Base-by-base conservation (phyloP, 306 rosid species). In the Ammopiptanthus mongolicus region DNA sequence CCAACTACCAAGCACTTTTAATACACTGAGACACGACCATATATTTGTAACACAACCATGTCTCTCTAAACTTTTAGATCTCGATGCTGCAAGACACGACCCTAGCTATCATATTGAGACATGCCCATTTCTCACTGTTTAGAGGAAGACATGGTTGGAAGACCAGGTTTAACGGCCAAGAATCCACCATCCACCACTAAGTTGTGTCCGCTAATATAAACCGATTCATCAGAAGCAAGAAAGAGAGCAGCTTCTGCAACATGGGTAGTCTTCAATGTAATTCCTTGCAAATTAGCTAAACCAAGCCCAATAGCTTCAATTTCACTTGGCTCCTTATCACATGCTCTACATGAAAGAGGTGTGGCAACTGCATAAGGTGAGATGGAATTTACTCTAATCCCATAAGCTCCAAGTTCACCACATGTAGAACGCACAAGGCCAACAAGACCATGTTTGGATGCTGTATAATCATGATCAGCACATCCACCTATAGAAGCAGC, bases 211-310 rank as follows among this genome's bases (percentile, higher is more conserved):
- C 93, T 88, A 0, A 92, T 64, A 57, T 86, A 92, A 31, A 48
- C 82, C 0, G 97, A 85, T 41, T 90, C 93, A 22, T 92, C 97
- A 0, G 91, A 65, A 2, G 96, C 96, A 78, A 92, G 90, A 84
- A 90, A 92, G 39, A 90, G 25, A 36, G 88, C 97, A n/a, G 86
- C 89, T 60, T 92, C 85, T 0, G 96, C 97, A 21, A 90, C 64
- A 60, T 92, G 92, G 11, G 18, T 75, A 0, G 87, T 62, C 81
- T 82, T 85, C 83, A 92, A 78, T 5, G 77, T 78, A n/a, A 87
- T 36, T 6, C 97, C 97, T 69, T 92, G 84, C 86, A 90, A 75
- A 56, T 88, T 92, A 3, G 84, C 90, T 2, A 10, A 0, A 0
- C 31, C 81, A 13, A 41, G 42, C 1, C 71, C 48, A 9, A 8